Conservation (phyloP, 1,284 basidiomycete genomes). For the Pseudozyma hubeiensis region DNA sequence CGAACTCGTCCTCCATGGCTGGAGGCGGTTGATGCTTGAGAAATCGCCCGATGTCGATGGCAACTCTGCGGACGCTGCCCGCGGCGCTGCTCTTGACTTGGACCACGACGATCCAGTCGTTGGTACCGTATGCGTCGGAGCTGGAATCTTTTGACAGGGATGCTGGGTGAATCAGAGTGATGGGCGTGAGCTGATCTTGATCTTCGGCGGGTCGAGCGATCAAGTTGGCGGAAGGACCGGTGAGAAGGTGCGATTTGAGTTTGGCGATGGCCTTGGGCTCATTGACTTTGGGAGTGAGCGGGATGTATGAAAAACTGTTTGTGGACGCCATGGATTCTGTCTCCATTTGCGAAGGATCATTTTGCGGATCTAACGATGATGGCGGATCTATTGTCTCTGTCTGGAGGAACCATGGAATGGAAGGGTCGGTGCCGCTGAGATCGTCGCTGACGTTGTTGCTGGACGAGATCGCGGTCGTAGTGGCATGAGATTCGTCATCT, state of each 20-base stretch:
- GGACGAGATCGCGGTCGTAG: neutral
- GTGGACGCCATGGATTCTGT: slow-evolving; percentile 1
- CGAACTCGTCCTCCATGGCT: slow-evolving; percentile 25
- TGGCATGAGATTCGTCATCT: neutral
- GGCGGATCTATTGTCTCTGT: slow-evolving; percentile 50
- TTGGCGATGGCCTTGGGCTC: slow-evolving; percentile 42
- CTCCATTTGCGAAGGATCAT: neutral
- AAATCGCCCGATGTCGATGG: slow-evolving; percentile 52
- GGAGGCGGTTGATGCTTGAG: slow-evolving; percentile 41
- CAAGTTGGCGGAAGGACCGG: slow-evolving; percentile 47
- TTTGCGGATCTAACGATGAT: slow-evolving; percentile 11
- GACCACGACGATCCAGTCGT: slow-evolving; percentile 65
- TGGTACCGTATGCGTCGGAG: slow-evolving; percentile 34
- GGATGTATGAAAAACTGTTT: slow-evolving; percentile 41
- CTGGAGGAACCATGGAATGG: slow-evolving; percentile 60
- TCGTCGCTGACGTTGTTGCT: slow-evolving; percentile 39
- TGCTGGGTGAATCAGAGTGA: slow-evolving; percentile 55
- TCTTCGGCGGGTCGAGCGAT: slow-evolving; percentile 50
- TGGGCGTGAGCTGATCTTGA: slow-evolving; percentile 44
- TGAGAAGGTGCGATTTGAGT: slow-evolving; percentile 46
- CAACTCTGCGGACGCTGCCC: slow-evolving; percentile 56
- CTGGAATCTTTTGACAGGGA: slow-evolving; percentile 47
- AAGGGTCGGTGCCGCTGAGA: slow-evolving; percentile 43
- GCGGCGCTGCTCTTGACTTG: slow-evolving; percentile 57
- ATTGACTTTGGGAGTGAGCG: slow-evolving; percentile 22